A percentile compares a stretch with the other conserved stretches of the same genome.
phyloP scores from a whole-genome alignment of 108 stramenopile genomes.

The Cyclotella baltica region DNA sequence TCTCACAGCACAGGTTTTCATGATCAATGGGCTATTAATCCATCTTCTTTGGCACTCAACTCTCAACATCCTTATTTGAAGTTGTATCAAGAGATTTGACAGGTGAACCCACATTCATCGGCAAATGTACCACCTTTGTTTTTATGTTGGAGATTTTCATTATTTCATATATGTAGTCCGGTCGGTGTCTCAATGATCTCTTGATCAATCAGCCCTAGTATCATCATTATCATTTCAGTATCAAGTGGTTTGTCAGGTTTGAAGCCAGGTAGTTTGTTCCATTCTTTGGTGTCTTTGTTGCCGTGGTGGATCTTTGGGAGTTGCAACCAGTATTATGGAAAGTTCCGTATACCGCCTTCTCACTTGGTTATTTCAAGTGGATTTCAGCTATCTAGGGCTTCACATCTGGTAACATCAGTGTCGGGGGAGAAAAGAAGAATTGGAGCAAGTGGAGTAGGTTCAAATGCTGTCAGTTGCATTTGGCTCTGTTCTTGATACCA shows the following conservation, averaged over 20 bases:
- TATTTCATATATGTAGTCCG: too few relatives aligned
- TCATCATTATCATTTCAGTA: too few relatives aligned
- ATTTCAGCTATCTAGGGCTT: neutral
- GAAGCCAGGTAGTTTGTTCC: neutral
- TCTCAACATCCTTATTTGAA: neutral
- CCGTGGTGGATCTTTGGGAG: neutral
- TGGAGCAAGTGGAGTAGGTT: neutral
- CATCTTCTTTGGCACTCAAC: neutral
- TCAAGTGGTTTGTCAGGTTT: neutral
- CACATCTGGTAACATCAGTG: neutral
- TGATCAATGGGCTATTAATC: neutral
- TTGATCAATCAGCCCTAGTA: too few relatives aligned
- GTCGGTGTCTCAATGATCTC: too few relatives aligned
- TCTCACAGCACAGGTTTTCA: neutral
- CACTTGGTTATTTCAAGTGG: neutral
- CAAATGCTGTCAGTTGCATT: slow-evolving; percentile 3
- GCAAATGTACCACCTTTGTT: neutral
- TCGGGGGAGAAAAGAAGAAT: neutral
- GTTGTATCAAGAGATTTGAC: neutral
- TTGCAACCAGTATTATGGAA: neutral
- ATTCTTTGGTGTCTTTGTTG: neutral
- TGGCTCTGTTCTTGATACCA: neutral
- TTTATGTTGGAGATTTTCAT: neutral
- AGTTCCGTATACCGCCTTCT: neutral
- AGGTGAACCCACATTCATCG: neutral